Conservation (phyloP, 2,329 filamentous ascomycete genomes). For the Blastomyces parvus region DNA sequence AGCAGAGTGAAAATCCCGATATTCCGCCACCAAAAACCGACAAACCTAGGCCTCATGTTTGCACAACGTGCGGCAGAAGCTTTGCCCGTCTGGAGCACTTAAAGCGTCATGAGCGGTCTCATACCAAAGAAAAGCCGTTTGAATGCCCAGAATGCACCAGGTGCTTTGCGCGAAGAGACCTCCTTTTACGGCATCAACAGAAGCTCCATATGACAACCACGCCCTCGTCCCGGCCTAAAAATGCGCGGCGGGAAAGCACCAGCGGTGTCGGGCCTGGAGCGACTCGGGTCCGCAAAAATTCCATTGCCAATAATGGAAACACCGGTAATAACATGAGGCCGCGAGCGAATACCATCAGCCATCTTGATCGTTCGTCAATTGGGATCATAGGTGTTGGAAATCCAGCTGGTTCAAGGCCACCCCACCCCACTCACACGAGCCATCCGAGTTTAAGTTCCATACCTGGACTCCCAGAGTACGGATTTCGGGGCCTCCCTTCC, state of each 20-base stretch:
- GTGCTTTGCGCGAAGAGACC: slow-evolving; percentile 88
- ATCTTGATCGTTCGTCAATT: slow-evolving; percentile 69
- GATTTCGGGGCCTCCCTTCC: slow-evolving; percentile 56
- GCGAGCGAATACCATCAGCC: slow-evolving; percentile 90
- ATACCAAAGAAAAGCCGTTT: slow-evolving; percentile 98
- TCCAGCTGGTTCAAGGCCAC: slow-evolving; percentile 19
- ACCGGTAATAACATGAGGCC: slow-evolving; percentile 59
- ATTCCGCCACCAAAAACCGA: slow-evolving; percentile 66
- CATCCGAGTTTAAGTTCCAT: slow-evolving; percentile 67
- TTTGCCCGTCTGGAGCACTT: slow-evolving; percentile 94
- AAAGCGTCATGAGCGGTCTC: slow-evolving; percentile 94
- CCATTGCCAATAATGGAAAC: slow-evolving; percentile 54
- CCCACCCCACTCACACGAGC: slow-evolving; percentile 49
- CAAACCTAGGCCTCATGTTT: slow-evolving; percentile 92
- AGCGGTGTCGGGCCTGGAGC: slow-evolving; percentile 60
- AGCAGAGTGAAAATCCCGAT: slow-evolving; percentile 12
- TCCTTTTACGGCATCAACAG: slow-evolving; percentile 91
- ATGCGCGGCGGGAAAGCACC: slow-evolving; percentile 74
- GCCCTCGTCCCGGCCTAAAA: slow-evolving; percentile 74
- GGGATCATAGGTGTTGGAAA: slow-evolving; percentile 45
- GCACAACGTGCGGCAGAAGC: slow-evolving; percentile 78
- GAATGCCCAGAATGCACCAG: slow-evolving; percentile 89
- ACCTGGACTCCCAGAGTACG: slow-evolving; percentile 42
- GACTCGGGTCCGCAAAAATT: slow-evolving; percentile 82
- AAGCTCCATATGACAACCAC: slow-evolving; percentile 93